These are phyloP conservation scores for Escallonia herrerae DNA, from an alignment of 129 eudicot genomes.

Conservation along the genomic window DNA sequence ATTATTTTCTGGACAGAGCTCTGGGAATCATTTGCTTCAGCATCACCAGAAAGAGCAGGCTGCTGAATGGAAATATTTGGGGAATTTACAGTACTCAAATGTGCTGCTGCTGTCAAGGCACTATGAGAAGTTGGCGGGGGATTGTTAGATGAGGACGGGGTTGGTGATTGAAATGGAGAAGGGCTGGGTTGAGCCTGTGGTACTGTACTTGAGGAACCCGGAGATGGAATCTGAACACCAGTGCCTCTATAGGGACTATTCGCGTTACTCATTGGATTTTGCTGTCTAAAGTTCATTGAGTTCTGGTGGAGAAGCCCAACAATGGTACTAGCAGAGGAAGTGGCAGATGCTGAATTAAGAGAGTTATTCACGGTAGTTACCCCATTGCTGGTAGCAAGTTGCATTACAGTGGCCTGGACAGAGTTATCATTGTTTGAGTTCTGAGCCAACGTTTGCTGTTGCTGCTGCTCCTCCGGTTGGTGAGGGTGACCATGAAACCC, in stretches of 20 bases:
- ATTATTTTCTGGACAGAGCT: constrained; percentile 96
- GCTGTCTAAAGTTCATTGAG: constrained; percentile 70
- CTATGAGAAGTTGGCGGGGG: constrained; percentile 51
- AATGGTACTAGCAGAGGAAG: constrained; percentile 50
- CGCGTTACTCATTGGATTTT: constrained; percentile 45
- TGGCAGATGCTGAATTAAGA: constrained; percentile 37
- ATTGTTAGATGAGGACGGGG: constrained; percentile 62
- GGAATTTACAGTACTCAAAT: constrained; percentile 50
- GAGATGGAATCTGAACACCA: constrained; percentile 50
- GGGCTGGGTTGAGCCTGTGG: constrained; percentile 51
- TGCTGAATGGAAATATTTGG: constrained; percentile 61
- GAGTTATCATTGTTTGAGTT: constrained; percentile 52
- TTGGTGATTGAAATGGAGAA: constrained; percentile 73
- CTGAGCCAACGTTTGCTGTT: constrained; percentile 35
- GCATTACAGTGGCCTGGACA: constrained; percentile 33
- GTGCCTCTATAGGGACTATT: constrained; percentile 45
- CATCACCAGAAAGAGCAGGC: constrained; percentile 57
- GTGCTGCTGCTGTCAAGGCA: constrained; percentile 38
- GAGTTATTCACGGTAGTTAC: constrained; percentile 46
- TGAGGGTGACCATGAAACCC: constrained; percentile 56
- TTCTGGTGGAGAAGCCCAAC: constrained; percentile 79
- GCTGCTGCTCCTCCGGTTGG: constrained; percentile 58
- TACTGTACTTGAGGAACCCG: constrained; percentile 53
- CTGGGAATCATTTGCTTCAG: constrained; percentile 70
- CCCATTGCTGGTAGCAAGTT: constrained; percentile 51